These are phyloP conservation scores for Haplosporangium sp. DNA, from an alignment of 371 early-diverging fungal genomes.

Conservation along the genomic window DNA sequence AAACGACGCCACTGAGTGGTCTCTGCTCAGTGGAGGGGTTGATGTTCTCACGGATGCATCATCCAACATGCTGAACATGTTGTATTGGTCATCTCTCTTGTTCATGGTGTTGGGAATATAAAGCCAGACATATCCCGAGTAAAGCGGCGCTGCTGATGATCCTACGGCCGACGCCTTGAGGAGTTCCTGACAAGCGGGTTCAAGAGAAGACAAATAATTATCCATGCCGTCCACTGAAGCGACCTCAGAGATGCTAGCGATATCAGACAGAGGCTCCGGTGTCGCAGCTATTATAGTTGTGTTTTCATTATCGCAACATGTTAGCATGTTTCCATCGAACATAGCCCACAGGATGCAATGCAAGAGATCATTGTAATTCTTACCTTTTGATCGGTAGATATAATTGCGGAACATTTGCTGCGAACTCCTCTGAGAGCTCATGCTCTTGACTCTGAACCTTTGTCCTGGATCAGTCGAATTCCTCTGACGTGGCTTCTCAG, in stretches of 20 bases:
- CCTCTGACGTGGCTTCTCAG: constrained; percentile 2
- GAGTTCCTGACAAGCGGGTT: constrained; percentile 14
- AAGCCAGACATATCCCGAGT: constrained; percentile 46
- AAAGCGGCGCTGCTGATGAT: constrained; percentile 17
- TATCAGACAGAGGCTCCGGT: constrained; percentile 5
- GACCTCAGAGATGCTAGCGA: background rate
- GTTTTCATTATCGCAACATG: no score
- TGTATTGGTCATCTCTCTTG: background rate
- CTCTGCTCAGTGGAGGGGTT: constrained; percentile 10
- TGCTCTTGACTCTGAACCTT: background rate
- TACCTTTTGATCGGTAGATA: constrained; percentile 19
- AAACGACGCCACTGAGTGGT: constrained; percentile 10
- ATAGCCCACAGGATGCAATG: background rate
- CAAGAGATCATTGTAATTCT: background rate
- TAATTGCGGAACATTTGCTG: constrained; percentile 9
- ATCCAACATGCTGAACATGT: background rate
- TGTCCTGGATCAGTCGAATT: constrained; percentile 8
- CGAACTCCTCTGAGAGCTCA: constrained; percentile 14
- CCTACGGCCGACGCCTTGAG: constrained; percentile 8
- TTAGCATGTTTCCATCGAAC: no score
- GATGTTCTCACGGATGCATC: background rate
- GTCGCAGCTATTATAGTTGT: background rate
- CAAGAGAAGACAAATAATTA: background rate
- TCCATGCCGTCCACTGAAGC: background rate
- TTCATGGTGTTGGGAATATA: constrained; percentile 23